Percentiles rank a stretch among this genome's conserved stretches.
Evolutionary conservation across 2,329 filamentous ascomycete species (phyloP).

Genomic region (Orbilia ellipsospora): DNA sequence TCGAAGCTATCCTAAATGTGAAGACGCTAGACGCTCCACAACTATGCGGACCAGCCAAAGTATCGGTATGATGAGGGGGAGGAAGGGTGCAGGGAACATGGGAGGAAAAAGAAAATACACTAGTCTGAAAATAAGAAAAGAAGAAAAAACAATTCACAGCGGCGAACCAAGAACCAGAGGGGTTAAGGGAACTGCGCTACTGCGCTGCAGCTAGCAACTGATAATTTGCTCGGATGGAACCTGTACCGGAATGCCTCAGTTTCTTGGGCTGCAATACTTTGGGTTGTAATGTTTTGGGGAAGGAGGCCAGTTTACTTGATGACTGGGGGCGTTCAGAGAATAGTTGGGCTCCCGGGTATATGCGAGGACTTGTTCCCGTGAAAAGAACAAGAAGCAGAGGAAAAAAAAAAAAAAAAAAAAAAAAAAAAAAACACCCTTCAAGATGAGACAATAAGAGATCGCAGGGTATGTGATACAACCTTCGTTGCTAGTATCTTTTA

Average conservation of each 20-base stretch:
- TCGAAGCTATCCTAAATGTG: slow-evolving; percentile 54
- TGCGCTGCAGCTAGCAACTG: slow-evolving; percentile 49
- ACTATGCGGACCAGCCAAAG: slow-evolving; percentile 54
- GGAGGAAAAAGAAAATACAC: slow-evolving; percentile 6
- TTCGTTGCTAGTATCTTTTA: too few relatives aligned
- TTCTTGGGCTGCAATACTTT: slow-evolving; percentile 29
- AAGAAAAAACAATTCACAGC: slow-evolving; percentile 35
- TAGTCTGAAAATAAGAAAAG: slow-evolving; percentile 12
- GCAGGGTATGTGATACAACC: slow-evolving; percentile 6
- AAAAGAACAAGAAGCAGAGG: slow-evolving; percentile 14
- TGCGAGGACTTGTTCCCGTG: slow-evolving; percentile 30
- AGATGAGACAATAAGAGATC: not conserved
- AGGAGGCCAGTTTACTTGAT: slow-evolving; percentile 39
- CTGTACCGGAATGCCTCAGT: slow-evolving; percentile 47
- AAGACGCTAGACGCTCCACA: slow-evolving; percentile 55
- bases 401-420: slow-evolving; percentile 10
- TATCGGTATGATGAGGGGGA: slow-evolving; percentile 48
- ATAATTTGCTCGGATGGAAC: slow-evolving; percentile 55
- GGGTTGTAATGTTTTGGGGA: slow-evolving; percentile 41
- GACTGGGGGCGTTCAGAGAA: slow-evolving; percentile 32
- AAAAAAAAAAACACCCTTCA: too few relatives aligned
- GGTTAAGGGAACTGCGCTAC: slow-evolving; percentile 46
- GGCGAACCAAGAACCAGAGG: slow-evolving; percentile 42
- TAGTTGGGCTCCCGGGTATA: slow-evolving; percentile 53
- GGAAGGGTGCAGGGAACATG: slow-evolving; percentile 40